These are phyloP conservation scores for Candida ponderosae DNA, from an alignment of 805 yeast species.

Conservation along the genomic window DNA sequence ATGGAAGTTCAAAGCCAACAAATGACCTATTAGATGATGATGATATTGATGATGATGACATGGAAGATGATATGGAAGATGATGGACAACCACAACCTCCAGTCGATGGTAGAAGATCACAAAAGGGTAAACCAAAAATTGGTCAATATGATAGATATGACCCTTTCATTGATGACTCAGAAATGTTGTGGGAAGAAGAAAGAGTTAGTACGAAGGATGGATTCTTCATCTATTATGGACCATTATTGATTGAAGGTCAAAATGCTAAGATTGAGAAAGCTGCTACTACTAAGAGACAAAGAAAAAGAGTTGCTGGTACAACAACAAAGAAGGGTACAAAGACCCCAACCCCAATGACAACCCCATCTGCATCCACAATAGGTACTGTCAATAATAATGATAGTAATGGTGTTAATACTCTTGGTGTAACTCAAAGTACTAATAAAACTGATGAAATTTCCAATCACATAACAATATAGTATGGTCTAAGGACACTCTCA, in stretches of 20 bases:
- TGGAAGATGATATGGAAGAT: conserved; percentile 34
- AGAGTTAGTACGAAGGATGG: conserved; percentile 92
- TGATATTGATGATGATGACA: conserved; percentile 39
- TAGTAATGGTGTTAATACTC: not conserved
- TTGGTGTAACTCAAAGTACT: not conserved
- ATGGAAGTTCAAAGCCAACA: conserved; percentile 60
- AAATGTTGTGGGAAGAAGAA: conserved; percentile 86
- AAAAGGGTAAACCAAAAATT: conserved; percentile 59
- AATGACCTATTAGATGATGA: conserved; percentile 49
- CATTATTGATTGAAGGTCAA: conserved; percentile 59
- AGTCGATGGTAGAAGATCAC: conserved; percentile 34
- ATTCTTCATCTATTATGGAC: conserved; percentile 92
- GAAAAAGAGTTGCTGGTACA: conserved; percentile 34
- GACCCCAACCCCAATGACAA: conserved; percentile 12
- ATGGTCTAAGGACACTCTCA: too few relatives aligned
- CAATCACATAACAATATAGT: too few relatives aligned
- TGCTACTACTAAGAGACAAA: conserved; percentile 34
- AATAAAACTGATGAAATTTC: not conserved
- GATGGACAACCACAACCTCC: conserved; percentile 15
- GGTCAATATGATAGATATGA: conserved; percentile 91
- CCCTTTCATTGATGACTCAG: conserved; percentile 95
- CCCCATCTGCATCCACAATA: conserved; percentile 1
- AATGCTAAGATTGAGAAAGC: conserved; percentile 38
- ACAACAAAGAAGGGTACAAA: conserved; percentile 29
- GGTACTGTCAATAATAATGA: not conserved